A percentile compares a stretch with the other conserved stretches of the same genome.
Conservation (phyloP, 768 basidiomycete genomes). For the Stropharia rugosoannulata region DNA sequence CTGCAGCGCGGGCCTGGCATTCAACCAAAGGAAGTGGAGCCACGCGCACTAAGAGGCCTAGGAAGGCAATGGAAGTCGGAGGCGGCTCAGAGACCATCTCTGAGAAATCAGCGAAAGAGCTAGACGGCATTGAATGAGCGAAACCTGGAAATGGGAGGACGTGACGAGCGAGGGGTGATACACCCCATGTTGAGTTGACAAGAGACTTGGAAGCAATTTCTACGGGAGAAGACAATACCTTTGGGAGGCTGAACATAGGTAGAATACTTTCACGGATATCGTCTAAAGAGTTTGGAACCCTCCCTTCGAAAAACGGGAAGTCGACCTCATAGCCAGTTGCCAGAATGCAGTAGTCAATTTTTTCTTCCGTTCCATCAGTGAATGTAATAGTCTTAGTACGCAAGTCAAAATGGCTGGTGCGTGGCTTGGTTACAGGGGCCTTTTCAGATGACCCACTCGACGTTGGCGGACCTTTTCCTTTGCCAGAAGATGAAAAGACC, state of each 20-base stretch:
- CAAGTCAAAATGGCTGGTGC: constrained; percentile 3
- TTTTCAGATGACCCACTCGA: not conserved
- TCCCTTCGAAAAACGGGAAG: constrained; percentile 56
- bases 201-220: constrained; percentile 32
- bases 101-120: constrained; percentile 8
- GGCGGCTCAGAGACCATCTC: constrained; percentile 28
- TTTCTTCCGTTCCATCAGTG: constrained; percentile 56
- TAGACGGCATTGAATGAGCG: constrained; percentile 13
- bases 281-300: constrained; percentile 5
- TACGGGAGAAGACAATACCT: constrained; percentile 14
- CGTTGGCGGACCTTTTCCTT: constrained; percentile 27
- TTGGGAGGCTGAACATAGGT: constrained; percentile 25
- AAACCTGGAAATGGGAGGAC: constrained; percentile 58
- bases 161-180: constrained; percentile 73
- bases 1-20: constrained; percentile 67
- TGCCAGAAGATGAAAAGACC: constrained; percentile 53
- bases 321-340: constrained; percentile 75
- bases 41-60: constrained; percentile 58
- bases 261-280: constrained; percentile 1
- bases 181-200: constrained; percentile 61
- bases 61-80: constrained; percentile 60
- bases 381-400: constrained; percentile 38
- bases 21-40: constrained; percentile 79
- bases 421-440: constrained; percentile 7
- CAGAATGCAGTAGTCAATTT: constrained; percentile 63